Evolutionary conservation across 441 rosid genomes (phyloP), one percentile per base, ranked within the genome.

Genomic region (Adansonia rubrostipa): DNA sequence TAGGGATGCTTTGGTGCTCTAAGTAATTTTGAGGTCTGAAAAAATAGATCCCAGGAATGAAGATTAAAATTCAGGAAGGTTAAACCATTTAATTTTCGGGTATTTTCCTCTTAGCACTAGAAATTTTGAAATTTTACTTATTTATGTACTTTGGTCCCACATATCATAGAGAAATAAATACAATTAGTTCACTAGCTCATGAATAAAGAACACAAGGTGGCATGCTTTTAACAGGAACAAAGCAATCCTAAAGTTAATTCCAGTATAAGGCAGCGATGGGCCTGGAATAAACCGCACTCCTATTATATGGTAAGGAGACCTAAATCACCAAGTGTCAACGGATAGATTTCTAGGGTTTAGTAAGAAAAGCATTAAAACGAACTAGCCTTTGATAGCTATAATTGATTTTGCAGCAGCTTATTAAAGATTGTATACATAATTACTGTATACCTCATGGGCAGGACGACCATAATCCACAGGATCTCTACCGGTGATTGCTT

Each of bases 381-480:
- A 42, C 22, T 80, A 51, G 36, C 24, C 15, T 47, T 48, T 3
- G 53, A 71, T 61, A 36, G 42, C 77, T 68, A 57, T 56, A n/a
- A 42, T 22, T 44, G 56, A 7, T 11, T 17, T n/a, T 70, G 61
- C 80, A 67, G 75, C 76, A 65, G 58, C 44, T 64, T n/a, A 80
- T 40, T 40, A 74, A 64, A 69, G 67, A 13, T 50, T 24, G 24
- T 13, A 71, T 17, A 8, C 6, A 66, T 10, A 9, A 66, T 48
- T 28, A 19, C 28, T 11, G 74, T 15, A 47, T 80, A 93, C 98
- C 97, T 94, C 99, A 13, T 78, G 86, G 33, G 91, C 76, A 72
- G 96, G 90, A 74, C 98, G 99, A 4, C 96, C 93, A 67, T 94
- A 93, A 68, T 96, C 99, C 68, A 96, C 99, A 4, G 98, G 99